Base-by-base conservation (phyloP, 768 basidiomycete genomes). In the Coprinopsis marcescibilis region DNA sequence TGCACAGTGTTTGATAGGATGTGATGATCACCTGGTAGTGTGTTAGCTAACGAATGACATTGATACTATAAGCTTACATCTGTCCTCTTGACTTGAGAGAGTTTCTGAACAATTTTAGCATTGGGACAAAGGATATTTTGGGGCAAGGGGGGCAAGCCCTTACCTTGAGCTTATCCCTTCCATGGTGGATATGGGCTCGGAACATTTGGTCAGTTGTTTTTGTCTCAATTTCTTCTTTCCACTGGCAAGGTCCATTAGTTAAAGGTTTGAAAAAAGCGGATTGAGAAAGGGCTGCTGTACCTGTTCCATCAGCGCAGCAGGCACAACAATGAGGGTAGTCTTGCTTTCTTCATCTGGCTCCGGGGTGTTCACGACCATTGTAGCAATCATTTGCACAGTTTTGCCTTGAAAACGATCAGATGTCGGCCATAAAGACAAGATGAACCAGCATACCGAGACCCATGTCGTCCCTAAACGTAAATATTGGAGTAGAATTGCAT, bases 361-460 rank as follows among this genome's bases (percentile, higher is more conserved):
- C 0, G 85, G 80, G 55, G 71, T 70, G 55, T 89, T 86, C 57
- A 72, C 72, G 15, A 73, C 77, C 78, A 90, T 88, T 0, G 80
- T 78, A 2, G 87, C 87, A 38, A 90, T 87, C 78, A 84, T 83
- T 58, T 87, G 84, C 1, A 87, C 79, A 6, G 84, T 86, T 65
- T 87, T 85, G 2, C 80, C 78, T 76, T 40, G 17, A 10, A 21
- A 6, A 37, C 17, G 27, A 19, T 32, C 17, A 39, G n/a, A 15
- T 35, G 46, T 41, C 48, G 50, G 19, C 13, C 19, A 23, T 7
- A 57, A 27, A 14, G 21, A 15, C 4, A 21, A 5, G 13, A 11
- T 33, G 27, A 10, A 7, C 15, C 17, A 4, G 48, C 52, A 4
- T 56, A 70, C 78, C 79, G 23, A 83, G 69, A 46, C 82, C 83